Evolutionary conservation across 148 eudicot species (phyloP).

Genomic region (Silene uniflora): DNA sequence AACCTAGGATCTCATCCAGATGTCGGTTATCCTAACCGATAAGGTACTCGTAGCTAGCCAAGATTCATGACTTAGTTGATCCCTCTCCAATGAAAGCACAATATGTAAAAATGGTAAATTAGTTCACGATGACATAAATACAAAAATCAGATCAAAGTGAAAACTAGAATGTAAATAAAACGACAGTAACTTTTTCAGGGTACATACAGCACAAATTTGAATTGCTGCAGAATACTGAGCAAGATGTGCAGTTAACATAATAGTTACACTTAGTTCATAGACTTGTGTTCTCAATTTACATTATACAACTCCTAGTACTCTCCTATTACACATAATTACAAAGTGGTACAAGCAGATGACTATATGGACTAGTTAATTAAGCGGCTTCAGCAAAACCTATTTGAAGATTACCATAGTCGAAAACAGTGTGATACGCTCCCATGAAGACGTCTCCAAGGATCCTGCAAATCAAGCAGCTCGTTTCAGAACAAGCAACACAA

Average conservation of each 20-base stretch:
- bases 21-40: too few species aligned
- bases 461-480: constrained; percentile 41
- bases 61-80: too few species aligned
- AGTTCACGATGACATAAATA: too few species aligned
- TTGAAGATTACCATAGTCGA: constrained; percentile 63
- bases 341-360: background rate
- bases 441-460: constrained; percentile 86
- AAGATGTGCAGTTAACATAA: background rate
- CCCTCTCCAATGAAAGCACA: too few species aligned
- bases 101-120: too few species aligned
- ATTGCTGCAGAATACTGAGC: background rate
- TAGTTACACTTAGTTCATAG: background rate
- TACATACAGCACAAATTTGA: background rate
- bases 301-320: background rate
- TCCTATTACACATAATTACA: constrained; percentile 7
- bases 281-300: too few species aligned
- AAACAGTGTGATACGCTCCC: constrained; percentile 82
- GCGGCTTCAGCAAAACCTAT: constrained; percentile 73
- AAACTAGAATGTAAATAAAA: too few species aligned
- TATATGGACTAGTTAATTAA: background rate
- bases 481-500: constrained; percentile 8
- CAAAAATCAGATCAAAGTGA: too few species aligned
- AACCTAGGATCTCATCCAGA: too few species aligned
- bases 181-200: too few species aligned
- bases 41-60: too few species aligned